Evolutionary conservation across 2,329 filamentous ascomycete genomes (phyloP).

Genomic region (Bipolaris victoriae): DNA sequence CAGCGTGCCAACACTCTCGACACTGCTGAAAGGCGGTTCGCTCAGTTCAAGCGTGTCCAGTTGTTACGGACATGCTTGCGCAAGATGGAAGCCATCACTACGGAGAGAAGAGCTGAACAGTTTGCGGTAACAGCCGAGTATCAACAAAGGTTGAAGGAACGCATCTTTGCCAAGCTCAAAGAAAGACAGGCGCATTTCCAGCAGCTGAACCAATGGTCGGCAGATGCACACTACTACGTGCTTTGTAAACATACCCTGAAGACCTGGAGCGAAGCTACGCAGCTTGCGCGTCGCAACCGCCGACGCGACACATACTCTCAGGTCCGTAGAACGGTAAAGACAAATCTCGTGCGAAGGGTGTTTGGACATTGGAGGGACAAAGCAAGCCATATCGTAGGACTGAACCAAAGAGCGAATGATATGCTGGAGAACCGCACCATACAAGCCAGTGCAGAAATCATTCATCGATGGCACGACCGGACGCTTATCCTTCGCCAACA

Average conservation of each 20-base stretch:
- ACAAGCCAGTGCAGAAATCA: conserved; percentile 38
- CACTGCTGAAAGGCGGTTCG: conserved; percentile 39
- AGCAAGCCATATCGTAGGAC: conserved; percentile 18
- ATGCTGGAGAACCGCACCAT: conserved; percentile 30
- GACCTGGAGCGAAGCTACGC: conserved; percentile 58
- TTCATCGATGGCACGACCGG: conserved; percentile 54
- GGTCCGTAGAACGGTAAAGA: conserved; percentile 60
- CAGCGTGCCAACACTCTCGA: conserved; percentile 37
- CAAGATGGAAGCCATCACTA: conserved; percentile 35
- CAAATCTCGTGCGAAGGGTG: conserved; percentile 55
- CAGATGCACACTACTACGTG: conserved; percentile 63
- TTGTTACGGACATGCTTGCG: conserved; percentile 34
- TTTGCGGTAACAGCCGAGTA: conserved; percentile 51
- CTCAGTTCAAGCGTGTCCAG: conserved; percentile 39
- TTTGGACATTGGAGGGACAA: conserved; percentile 50
- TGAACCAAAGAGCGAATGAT: conserved; percentile 43
- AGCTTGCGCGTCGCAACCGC: conserved; percentile 58
- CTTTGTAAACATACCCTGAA: conserved; percentile 58
- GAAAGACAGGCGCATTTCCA: conserved; percentile 51
- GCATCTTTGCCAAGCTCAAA: conserved; percentile 45
- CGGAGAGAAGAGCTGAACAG: conserved; percentile 36
- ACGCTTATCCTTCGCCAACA: conserved; percentile 34
- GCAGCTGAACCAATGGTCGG: conserved; percentile 60
- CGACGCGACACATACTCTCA: conserved; percentile 63
- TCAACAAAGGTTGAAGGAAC: conserved; percentile 50